Evolutionary conservation across 2,329 filamentous ascomycete genomes (phyloP).

Genomic region (Hymenoscyphus fructigenus): DNA sequence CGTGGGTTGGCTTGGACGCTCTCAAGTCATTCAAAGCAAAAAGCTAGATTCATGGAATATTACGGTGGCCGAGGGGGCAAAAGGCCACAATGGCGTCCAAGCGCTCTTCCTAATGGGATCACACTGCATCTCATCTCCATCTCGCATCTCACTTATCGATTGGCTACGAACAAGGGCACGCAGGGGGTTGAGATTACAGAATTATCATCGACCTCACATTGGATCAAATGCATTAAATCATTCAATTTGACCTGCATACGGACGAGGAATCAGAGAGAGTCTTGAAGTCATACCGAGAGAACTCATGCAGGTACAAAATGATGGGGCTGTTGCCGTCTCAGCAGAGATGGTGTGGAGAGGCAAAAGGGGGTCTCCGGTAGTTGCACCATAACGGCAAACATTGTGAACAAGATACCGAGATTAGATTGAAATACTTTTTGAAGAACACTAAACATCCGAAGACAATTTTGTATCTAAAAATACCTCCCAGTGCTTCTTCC

Average conservation of each 20-base stretch:
- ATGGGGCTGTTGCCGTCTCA: neutral
- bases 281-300: neutral
- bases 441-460: too few species aligned
- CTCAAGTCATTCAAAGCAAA: neutral
- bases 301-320: slow-evolving; percentile 14
- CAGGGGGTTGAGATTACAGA: slow-evolving; percentile 11
- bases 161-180: slow-evolving; percentile 1
- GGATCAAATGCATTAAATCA: slow-evolving; percentile 3
- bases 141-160: slow-evolving; percentile 7
- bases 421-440: too few species aligned
- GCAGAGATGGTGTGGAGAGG: neutral
- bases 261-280: neutral
- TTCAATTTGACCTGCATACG: slow-evolving; percentile 3
- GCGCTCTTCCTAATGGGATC: slow-evolving; percentile 5
- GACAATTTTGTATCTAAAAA: too few species aligned
- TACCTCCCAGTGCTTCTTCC: too few species aligned
- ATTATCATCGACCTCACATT: neutral
- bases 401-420: too few species aligned
- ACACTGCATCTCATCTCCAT: neutral
- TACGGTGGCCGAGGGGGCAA: slow-evolving; percentile 5
- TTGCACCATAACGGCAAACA: too few species aligned
- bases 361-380: too few species aligned
- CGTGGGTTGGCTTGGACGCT: neutral
- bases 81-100: slow-evolving; percentile 12
- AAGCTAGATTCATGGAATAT: slow-evolving; percentile 9